Percentiles rank a stretch among this genome's conserved stretches.
These are phyloP conservation scores for Kodamaea nitidulidarum DNA, from an alignment of 805 yeast species.

Conservation along the genomic window DNA sequence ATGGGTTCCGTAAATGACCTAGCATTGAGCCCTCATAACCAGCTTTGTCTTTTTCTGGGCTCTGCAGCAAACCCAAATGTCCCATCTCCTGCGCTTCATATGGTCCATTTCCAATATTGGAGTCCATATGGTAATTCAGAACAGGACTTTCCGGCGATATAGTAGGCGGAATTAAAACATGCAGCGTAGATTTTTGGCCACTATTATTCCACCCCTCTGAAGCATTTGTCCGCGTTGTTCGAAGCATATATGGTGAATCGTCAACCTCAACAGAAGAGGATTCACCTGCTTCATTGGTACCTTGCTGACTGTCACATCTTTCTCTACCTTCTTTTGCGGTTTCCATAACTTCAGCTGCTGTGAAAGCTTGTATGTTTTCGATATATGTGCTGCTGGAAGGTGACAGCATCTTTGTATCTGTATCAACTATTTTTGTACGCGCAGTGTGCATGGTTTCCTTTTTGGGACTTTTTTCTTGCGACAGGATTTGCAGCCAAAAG, in stretches of 20 bases:
- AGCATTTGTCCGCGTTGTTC: not conserved
- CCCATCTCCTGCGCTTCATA: not conserved
- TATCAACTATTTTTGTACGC: not conserved
- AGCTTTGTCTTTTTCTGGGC: no score
- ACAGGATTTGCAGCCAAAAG: conserved; percentile 17
- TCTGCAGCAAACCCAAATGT: not conserved
- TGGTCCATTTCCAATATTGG: not conserved
- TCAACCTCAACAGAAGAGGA: no score
- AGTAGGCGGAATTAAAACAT: not conserved
- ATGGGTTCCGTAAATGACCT: not conserved
- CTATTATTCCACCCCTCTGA: not conserved
- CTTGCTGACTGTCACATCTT: no score
- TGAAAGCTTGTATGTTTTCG: not conserved
- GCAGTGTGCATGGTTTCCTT: not conserved
- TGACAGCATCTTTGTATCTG: not conserved
- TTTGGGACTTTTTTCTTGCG: not conserved
- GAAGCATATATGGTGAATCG: not conserved
- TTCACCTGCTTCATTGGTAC: no score
- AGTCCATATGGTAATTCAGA: not conserved
- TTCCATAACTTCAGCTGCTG: not conserved
- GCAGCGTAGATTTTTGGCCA: not conserved
- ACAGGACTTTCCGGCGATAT: not conserved
- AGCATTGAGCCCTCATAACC: not conserved
- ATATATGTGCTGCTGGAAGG: not conserved
- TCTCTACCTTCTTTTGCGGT: not conserved